Conservation (phyloP, 345 rosid genomes). For the Ailanthus altissimus region DNA sequence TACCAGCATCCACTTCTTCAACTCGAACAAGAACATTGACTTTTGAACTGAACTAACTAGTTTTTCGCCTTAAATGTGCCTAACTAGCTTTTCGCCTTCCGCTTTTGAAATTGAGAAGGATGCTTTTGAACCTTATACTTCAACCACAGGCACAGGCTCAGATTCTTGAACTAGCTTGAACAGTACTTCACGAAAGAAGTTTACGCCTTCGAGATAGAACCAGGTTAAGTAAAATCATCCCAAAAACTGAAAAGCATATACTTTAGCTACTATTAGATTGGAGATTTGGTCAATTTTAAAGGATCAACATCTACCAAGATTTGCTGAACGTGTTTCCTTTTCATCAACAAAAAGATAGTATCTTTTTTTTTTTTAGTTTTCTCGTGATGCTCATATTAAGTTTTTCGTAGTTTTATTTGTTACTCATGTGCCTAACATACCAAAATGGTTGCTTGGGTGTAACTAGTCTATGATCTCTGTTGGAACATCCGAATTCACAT, state of each 20-base stretch:
- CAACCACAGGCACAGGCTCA: too few relatives aligned
- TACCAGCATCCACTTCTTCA: too few relatives aligned
- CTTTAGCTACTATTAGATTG: background rate
- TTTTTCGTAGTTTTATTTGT: background rate
- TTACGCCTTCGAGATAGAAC: too few relatives aligned
- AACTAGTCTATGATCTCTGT: background rate
- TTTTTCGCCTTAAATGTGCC: too few relatives aligned
- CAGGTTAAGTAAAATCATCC: background rate
- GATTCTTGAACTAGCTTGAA: too few relatives aligned
- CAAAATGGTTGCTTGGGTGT: background rate
- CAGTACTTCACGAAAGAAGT: too few relatives aligned
- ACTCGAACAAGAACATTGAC: too few relatives aligned
- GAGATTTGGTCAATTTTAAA: background rate
- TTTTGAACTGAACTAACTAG: too few relatives aligned
- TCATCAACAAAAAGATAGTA: conserved; percentile 9
- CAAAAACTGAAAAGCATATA: background rate
- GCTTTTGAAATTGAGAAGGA: too few relatives aligned
- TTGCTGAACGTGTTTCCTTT: background rate
- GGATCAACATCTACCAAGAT: background rate
- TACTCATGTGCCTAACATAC: background rate
- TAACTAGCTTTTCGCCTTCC: too few relatives aligned
- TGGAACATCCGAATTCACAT: background rate
- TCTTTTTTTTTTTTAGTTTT: too few relatives aligned
- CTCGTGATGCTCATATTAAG: background rate
- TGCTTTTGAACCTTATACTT: too few relatives aligned